Evolutionary conservation across 1,284 basidiomycete genomes (phyloP), one percentile per base, ranked within the genome.

Genomic region (Singerocomus rubriflavus): DNA sequence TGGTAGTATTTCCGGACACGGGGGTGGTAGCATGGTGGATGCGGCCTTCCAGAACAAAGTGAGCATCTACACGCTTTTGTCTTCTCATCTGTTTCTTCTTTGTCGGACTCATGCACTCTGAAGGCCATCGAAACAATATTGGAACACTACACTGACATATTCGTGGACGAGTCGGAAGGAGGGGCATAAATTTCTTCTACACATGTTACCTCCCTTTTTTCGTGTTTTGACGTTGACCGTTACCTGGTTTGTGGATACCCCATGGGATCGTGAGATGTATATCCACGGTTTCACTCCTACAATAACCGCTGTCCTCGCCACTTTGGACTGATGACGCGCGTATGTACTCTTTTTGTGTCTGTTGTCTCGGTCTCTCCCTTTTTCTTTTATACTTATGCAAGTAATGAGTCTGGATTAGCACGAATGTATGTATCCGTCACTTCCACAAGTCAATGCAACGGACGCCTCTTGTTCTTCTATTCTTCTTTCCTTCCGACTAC

Each of bases 111-210:
- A 4, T 53, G 43, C 16, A 21, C 37, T 46, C 12, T 52, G 39
- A 66, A 88, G 83, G 87, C 85, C 13, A 78, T 91, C 52, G 88
- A 91, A 66, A 91, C 87, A 5, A 89, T 91, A 57, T 67, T 91
- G 58, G 80, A 84, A 54, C 85, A 89, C 62, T 91, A 89, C 69
- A 78, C 78, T 46, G 88, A 90, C 69, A 91, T 91, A 59, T 91
- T 91, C 65, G 82, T 91, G 46, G 87, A 89, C 57, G 86, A 88
- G 48, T 63, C 64, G 51, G 79, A 77, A 39, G 71, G 53, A 46
- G 60, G 50, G 36, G 17, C 64, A 44, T 66, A 66, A 45, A 47
- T 32, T 26, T 39, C 32, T 34, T 44, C 13, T 4, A 33, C 40
- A 32, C 33, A 10, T 16, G 5, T 16, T 47, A 17, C 27, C 34